Base-by-base conservation (phyloP, 306 rosid species). In the Phaseolus lunatus region DNA sequence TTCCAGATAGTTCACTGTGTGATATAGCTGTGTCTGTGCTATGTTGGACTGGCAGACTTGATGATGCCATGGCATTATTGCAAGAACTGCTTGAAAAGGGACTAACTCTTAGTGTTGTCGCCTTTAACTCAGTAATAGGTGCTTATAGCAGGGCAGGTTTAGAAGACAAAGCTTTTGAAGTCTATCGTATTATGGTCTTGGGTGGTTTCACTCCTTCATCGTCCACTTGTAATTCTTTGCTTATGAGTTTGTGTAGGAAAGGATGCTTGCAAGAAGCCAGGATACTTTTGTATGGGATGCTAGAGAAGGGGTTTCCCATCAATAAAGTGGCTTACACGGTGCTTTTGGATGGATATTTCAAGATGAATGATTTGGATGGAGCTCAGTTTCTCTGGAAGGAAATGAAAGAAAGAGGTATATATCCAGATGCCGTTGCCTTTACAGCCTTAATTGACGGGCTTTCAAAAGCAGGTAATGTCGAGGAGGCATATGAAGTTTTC, bases 391-490 rank as follows among this genome's bases (percentile, higher is more conserved):
- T 92, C 27, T 92, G 97, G 97, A 86, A 73, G 48, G 93, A 87
- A 85, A 92, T 90, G 97, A 79, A 80, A 81, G 64, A 31, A 66
- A 78, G 82, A 80, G 89, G 90, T 56, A 48, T 87, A 45, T 89
- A 48, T 80, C 96, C 96, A 13, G 97, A 92, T 65, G 89, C 75
- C 63, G 88, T 92, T 70, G 85, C 93, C 52, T 88, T 86, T 66
- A 70, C 97, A n/a, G 96, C 88, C 84, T 90, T 87, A 67, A 90
- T 92, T 20, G 88, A 89, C 78, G 97, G 97, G 47, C 84, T 92
- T 39, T 84, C 89, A 8, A 90, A 80, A 73, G 85, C 84, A 18
- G 93, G 96, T 71, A 67, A 83, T 72, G 72, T 88, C 84, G 88
- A 88, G 67, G 89, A 87, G 73, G 96, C 96, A 35, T 75, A 57